phyloP scores from a whole-genome alignment of 768 basidiomycete species.

The Macrocybe gigantea region DNA sequence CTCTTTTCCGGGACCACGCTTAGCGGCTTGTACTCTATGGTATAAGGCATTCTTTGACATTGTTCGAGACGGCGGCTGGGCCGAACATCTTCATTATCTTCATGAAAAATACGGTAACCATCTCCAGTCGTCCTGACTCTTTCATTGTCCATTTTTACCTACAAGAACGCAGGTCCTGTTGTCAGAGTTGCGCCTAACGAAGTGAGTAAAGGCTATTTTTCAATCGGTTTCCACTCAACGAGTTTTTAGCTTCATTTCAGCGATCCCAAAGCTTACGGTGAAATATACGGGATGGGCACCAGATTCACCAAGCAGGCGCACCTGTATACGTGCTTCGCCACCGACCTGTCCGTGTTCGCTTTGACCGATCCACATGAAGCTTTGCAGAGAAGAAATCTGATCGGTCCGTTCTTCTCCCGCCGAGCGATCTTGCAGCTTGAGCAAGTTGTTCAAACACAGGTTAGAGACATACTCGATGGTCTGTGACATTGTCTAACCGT shows the following conservation, averaged over 20 bases:
- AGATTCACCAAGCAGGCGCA: conserved; percentile 28
- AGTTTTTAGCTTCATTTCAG: conserved; percentile 34
- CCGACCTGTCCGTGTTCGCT: conserved; percentile 30
- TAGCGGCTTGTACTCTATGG: conserved; percentile 26
- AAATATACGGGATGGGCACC: conserved; percentile 33
- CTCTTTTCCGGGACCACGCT: conserved; percentile 24
- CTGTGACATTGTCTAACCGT: neutral
- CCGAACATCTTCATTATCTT: conserved; percentile 26
- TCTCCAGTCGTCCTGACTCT: neutral
- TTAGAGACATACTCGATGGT: conserved; percentile 5
- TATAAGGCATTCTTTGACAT: conserved; percentile 30
- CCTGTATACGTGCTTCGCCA: conserved; percentile 32
- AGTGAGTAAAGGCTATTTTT: conserved; percentile 15
- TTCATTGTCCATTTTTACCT: neutral
- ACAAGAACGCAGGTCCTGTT: conserved; percentile 21
- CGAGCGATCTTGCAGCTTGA: conserved; percentile 32
- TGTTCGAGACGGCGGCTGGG: conserved; percentile 29
- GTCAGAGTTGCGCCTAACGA: conserved; percentile 34
- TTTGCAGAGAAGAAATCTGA: conserved; percentile 25
- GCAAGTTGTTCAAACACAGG: conserved; percentile 26
- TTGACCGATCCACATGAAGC: conserved; percentile 28
- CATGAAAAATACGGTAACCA: conserved; percentile 31
- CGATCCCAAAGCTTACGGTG: conserved; percentile 30
- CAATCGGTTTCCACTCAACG: neutral
- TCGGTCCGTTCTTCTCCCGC: conserved; percentile 35